Base-by-base conservation (phyloP, 1,139 yeast species). In the Pichia sp. region DNA sequence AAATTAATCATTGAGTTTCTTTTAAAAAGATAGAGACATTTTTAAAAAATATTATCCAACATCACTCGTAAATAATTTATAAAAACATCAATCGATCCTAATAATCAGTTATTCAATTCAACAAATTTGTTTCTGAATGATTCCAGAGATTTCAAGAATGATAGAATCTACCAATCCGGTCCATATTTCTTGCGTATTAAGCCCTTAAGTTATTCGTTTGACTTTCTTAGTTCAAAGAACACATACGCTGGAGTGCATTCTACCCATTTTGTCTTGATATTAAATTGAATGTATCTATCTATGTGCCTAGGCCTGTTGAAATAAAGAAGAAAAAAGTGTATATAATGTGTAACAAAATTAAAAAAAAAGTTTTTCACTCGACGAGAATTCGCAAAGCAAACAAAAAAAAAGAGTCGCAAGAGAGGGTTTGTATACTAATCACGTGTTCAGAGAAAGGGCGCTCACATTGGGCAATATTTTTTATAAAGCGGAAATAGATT, bases 161-260 rank as follows among this genome's bases (percentile, higher is more conserved):
- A 36, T 45, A 22, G 33, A 49, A 38, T 51, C 58, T 49, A 59
- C 61, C 60, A 57, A 57, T 43, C 57, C 61, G 62, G 63, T 50
- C 70, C 70, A 61, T 65, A 61, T 46, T 61, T 61, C 59, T 63
- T 50, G 54, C 57, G 56, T 57, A 54, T 56, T 56, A 52, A 48
- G 53, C 56, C 54, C 53, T 51, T 22, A 36, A 45, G 43, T 38
- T 42, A 13, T 45, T 39, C 44, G 28, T 34, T 52, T 53, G 45
- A 25, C 44, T 38, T 46, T 36, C 16, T 6, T 8, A 25, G n/a
- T 52, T 50, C 45, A 56, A 56, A 54, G 28, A 55, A 54, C 64
- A 68, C 71, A 62, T 69, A 68, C 71, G 60, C 75, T 75, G 69
- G 79, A 73, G 79, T 78, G 82, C 77, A 78, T 73, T 69, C 83